Evolutionary conservation across 2,329 filamentous ascomycete genomes (phyloP).

Genomic region (Hypoxylon sp.): DNA sequence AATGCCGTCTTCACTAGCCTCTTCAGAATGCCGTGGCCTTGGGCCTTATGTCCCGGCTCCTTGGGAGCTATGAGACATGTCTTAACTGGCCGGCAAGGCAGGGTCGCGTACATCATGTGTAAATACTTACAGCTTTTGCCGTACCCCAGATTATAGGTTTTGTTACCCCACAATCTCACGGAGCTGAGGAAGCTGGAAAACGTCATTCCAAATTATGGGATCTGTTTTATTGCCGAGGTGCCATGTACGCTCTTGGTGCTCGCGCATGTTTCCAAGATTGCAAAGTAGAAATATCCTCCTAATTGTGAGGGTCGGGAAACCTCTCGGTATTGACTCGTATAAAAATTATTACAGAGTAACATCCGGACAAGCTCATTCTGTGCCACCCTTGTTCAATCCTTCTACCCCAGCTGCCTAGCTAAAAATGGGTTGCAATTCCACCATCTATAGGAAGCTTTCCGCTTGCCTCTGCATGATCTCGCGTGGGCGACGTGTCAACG

Average conservation of each 20-base stretch:
- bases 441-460: not conserved
- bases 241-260: not conserved
- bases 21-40: slow-evolving; percentile 16
- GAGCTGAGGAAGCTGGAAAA: slow-evolving; percentile 36
- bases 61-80: slow-evolving; percentile 12
- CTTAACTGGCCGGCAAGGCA: slow-evolving; percentile 13
- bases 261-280: not conserved
- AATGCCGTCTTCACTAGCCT: slow-evolving; percentile 13
- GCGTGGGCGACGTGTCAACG: slow-evolving; percentile 1
- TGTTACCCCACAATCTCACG: slow-evolving; percentile 31
- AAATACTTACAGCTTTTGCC: slow-evolving; percentile 12
- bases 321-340: slow-evolving; percentile 3
- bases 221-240: slow-evolving; percentile 17
- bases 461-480: not conserved
- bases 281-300: not conserved
- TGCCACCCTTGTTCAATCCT: slow-evolving; percentile 11
- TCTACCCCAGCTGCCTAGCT: slow-evolving; percentile 1
- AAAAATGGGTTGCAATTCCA: slow-evolving; percentile 8
- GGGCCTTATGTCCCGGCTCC: not conserved
- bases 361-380: slow-evolving; percentile 17
- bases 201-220: slow-evolving; percentile 12
- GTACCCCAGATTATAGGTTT: slow-evolving; percentile 28
- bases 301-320: not conserved
- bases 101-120: not conserved
- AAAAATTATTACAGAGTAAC: slow-evolving; percentile 34